Conservation (phyloP, 768 basidiomycete genomes). For the Hericium alpestre region DNA sequence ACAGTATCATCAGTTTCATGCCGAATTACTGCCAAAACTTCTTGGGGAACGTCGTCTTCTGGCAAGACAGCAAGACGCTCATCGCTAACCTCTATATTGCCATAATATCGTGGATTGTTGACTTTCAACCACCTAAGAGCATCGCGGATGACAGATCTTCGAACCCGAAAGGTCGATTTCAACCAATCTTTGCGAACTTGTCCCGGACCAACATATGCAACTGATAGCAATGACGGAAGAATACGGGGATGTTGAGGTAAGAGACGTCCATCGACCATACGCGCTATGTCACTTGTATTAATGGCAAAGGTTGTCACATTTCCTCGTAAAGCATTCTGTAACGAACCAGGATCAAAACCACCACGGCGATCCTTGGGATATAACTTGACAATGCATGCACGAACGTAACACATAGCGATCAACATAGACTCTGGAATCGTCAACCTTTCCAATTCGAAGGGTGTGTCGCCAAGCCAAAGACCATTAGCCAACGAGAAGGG, state of each 20-base stretch:
- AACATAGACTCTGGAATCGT: constrained; percentile 29
- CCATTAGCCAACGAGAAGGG: constrained; percentile 22
- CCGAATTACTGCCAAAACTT: too few relatives aligned
- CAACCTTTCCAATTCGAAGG: constrained; percentile 18
- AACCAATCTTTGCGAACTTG: too few relatives aligned
- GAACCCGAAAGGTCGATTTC: too few relatives aligned
- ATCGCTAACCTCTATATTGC: too few relatives aligned
- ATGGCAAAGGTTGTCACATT: neutral
- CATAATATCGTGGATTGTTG: too few relatives aligned
- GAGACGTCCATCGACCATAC: neutral
- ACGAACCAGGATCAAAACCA: neutral
- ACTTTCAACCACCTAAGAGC: too few relatives aligned
- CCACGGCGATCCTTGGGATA: constrained; percentile 16
- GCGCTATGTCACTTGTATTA: neutral
- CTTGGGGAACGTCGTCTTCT: too few relatives aligned
- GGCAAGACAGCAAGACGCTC: too few relatives aligned
- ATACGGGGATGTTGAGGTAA: constrained; percentile 2
- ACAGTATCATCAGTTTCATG: too few relatives aligned
- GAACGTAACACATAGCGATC: constrained; percentile 11
- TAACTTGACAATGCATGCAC: neutral
- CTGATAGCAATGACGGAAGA: constrained; percentile 22
- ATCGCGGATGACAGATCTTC: too few relatives aligned
- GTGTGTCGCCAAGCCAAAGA: constrained; percentile 29
- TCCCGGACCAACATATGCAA: too few relatives aligned
- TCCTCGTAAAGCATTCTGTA: neutral